Percentiles rank a stretch among this genome's conserved stretches.
Conservation (phyloP, 1,284 basidiomycete species). For the Cryptococcus sp. region DNA sequence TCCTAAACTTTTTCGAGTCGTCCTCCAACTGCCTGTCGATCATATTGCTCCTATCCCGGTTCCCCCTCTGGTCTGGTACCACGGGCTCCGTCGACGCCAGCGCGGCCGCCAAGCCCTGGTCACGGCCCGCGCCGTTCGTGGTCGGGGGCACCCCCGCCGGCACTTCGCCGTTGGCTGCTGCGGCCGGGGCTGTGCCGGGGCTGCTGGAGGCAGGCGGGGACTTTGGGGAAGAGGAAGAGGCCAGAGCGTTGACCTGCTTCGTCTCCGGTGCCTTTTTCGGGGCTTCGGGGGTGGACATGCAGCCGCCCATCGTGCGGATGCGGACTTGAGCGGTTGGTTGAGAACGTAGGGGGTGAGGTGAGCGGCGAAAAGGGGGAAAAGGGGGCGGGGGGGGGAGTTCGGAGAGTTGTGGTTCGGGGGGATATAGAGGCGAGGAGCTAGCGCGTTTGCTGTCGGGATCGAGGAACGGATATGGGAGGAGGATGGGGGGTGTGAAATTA, state of each 20-base stretch:
- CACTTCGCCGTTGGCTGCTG: conserved; percentile 1
- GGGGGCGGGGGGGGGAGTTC: too few species aligned
- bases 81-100: conserved; percentile 29
- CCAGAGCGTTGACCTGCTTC: conserved; percentile 3
- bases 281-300: conserved; percentile 15
- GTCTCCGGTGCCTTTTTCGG: conserved; percentile 9
- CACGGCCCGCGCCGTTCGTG: conserved; percentile 8
- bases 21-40: conserved; percentile 59
- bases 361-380: too few species aligned
- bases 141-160: conserved; percentile 14
- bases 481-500: too few species aligned
- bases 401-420: too few species aligned
- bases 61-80: conserved; percentile 34
- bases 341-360: neutral
- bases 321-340: neutral
- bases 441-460: too few species aligned
- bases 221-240: neutral
- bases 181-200: neutral
- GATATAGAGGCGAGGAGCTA: too few species aligned
- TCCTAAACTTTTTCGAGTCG: conserved; percentile 63
- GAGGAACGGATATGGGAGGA: too few species aligned
- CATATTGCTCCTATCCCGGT: conserved; percentile 61
- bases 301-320: conserved; percentile 13
- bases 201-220: conserved; percentile 1
- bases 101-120: conserved; percentile 37